Conservation (phyloP, 768 basidiomycete genomes). For the Filobasidium wieringae region DNA sequence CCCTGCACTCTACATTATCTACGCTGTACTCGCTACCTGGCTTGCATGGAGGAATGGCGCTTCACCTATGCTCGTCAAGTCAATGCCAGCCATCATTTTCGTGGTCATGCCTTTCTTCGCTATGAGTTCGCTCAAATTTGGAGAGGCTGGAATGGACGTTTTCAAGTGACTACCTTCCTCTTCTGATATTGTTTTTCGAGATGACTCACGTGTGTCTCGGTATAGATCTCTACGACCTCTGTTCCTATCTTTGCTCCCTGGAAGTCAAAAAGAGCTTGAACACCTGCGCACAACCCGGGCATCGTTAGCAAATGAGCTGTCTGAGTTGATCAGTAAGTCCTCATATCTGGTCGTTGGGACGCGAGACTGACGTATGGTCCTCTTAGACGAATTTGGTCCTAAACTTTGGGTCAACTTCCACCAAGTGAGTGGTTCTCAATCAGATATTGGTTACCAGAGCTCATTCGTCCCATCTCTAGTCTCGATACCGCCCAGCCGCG, state of each 20-base stretch:
- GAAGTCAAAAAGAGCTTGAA: conserved; percentile 69
- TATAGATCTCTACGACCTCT: conserved; percentile 80
- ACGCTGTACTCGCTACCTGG: conserved; percentile 65
- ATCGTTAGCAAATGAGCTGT: conserved; percentile 69
- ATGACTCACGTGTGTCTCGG: conserved; percentile 10
- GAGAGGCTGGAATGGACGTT: conserved; percentile 95
- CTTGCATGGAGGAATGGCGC: conserved; percentile 58
- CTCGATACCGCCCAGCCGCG: conserved; percentile 72
- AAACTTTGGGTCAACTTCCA: conserved; percentile 77
- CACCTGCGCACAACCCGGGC: conserved; percentile 62
- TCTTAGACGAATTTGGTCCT: conserved; percentile 81
- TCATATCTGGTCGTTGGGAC: not conserved
- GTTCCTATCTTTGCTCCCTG: conserved; percentile 73
- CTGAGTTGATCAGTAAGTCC: conserved; percentile 43
- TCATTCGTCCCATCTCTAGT: conserved; percentile 41
- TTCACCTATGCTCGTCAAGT: conserved; percentile 53
- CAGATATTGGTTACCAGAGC: not conserved
- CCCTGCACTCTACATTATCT: conserved; percentile 71
- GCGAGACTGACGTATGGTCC: not conserved
- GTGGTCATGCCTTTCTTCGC: conserved; percentile 72
- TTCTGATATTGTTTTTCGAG: not conserved
- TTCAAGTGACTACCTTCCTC: conserved; percentile 59
- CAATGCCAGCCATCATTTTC: conserved; percentile 67
- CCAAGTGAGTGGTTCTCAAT: conserved; percentile 44
- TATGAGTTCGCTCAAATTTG: conserved; percentile 88